phyloP scores from a whole-genome alignment of 2,329 filamentous ascomycete species.

The Zasmidium citrigriseum region DNA sequence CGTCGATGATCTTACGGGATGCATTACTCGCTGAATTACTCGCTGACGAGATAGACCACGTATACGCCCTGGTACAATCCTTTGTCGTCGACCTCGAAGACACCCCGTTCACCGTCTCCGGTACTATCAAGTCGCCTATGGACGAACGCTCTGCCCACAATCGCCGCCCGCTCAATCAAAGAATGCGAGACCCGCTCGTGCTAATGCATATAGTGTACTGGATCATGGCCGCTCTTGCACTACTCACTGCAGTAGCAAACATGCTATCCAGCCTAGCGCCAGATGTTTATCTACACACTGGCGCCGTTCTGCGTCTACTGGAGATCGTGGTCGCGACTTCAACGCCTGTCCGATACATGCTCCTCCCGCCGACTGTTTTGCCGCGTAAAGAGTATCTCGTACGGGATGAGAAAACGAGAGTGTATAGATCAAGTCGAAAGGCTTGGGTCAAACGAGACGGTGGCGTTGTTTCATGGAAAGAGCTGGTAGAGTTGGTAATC shows the following conservation, averaged over 20 bases:
- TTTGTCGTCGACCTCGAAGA: neutral
- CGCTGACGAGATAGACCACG: neutral
- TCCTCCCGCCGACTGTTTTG: constrained; percentile 2
- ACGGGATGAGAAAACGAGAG: neutral
- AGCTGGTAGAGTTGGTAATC: neutral
- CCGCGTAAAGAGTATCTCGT: neutral
- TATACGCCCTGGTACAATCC: constrained; percentile 4
- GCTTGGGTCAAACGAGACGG: neutral
- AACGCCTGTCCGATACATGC: constrained; percentile 10
- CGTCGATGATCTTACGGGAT: too few relatives aligned
- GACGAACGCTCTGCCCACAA: constrained; percentile 4
- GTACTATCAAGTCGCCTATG: constrained; percentile 10
- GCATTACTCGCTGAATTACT: too few relatives aligned
- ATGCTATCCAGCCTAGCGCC: too few relatives aligned
- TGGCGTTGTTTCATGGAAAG: constrained; percentile 1
- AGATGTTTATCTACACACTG: constrained; percentile 2
- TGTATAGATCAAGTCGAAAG: neutral
- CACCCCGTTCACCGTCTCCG: constrained; percentile 12
- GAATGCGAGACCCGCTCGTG: neutral
- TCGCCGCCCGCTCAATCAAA: neutral
- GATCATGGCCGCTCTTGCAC: neutral
- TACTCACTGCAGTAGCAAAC: neutral
- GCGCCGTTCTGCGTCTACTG: neutral
- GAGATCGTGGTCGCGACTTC: constrained; percentile 2
- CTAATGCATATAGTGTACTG: constrained; percentile 4